These are phyloP conservation scores for Przewalskia tangutica DNA, from an alignment of 257 asterid genomes.

Conservation along the genomic window DNA sequence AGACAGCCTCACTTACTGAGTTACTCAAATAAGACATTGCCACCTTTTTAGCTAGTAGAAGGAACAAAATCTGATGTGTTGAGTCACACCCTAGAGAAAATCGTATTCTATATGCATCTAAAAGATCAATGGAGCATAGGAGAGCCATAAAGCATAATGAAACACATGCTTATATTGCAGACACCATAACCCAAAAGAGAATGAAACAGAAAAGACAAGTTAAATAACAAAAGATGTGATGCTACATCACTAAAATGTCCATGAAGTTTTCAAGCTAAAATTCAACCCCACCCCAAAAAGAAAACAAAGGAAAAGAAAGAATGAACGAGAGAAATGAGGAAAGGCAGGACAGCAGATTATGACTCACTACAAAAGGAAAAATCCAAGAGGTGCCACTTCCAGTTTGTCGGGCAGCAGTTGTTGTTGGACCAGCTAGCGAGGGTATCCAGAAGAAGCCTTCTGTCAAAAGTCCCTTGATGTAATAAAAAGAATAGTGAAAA, in stretches of 20 bases:
- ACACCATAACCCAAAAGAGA: neutral
- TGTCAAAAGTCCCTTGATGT: slow-evolving; percentile 71
- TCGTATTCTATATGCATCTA: neutral
- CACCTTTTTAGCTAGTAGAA: neutral
- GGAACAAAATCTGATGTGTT: neutral
- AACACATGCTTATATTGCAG: neutral
- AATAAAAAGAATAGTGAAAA: neutral
- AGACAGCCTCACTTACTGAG: neutral
- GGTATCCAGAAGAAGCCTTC: slow-evolving; percentile 99
- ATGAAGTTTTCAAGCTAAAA: neutral
- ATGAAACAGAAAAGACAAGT: neutral
- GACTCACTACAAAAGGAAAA: slow-evolving; percentile 82
- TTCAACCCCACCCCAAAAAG: neutral
- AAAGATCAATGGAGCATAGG: neutral
- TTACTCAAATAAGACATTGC: neutral
- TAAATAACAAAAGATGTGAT: neutral
- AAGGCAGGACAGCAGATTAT: slow-evolving; percentile 10
- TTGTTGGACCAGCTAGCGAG: slow-evolving; percentile 91
- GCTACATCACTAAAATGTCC: neutral
- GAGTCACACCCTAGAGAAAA: neutral
- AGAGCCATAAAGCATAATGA: neutral
- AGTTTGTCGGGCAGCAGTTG: slow-evolving; percentile 78
- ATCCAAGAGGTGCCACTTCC: slow-evolving; percentile 97
- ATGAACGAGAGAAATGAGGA: neutral
- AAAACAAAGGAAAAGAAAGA: neutral